Base-by-base conservation (phyloP, 2,329 filamentous ascomycete species). In the Phaeoacremonium minimum region DNA sequence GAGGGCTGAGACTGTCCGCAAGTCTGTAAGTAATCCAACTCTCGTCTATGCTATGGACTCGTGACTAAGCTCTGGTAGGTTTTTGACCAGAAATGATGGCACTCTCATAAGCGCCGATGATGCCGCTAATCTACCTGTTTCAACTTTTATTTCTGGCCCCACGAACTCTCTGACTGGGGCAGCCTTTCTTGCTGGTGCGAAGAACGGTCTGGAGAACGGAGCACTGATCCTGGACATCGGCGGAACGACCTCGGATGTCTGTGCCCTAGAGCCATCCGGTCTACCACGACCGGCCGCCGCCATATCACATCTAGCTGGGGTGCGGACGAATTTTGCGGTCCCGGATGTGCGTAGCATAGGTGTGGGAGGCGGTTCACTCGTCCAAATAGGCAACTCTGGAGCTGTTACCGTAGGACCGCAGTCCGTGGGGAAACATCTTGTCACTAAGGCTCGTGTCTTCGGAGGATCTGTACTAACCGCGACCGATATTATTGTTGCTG, bases 161-260 rank as follows among this genome's bases (percentile, higher is more conserved):
- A 73, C 69, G 0, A 73, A 73, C 42, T 70, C 65, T n/a, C 64
- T 71, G 45, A 60, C 63, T 28, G 69, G 69, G 4, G 69, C 68
- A 3, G 71, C 71, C 1, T 73, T 71, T 38, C 52, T 77, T 17
- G 49, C 52, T 3, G 59, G 57, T 1, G 58, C 67, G 5, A n/a
- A n/a, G n/a, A 68, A 77, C 44, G 35, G 48, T 17, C 33, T 53
- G 28, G 39, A 36, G 15, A 28, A 18, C 12, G 32, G 39, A 16
- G 36, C 41, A 42, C 61, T 72, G 35, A 71, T 77, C 0, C 63
- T 75, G 4, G 72, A 76, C 47, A 64, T 77, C 15, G 72, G 73
- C 5, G 72, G 73, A 12, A 77, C 73, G 0, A 77, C 72, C 0
- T 64, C 69, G 1, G 71, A 77, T 38, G 65, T 71, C 6, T 70